Percentiles rank a stretch among this genome's conserved stretches.
Evolutionary conservation across 495 filamentous ascomycete genomes (phyloP).

Genomic region (Talaromyces liani): DNA sequence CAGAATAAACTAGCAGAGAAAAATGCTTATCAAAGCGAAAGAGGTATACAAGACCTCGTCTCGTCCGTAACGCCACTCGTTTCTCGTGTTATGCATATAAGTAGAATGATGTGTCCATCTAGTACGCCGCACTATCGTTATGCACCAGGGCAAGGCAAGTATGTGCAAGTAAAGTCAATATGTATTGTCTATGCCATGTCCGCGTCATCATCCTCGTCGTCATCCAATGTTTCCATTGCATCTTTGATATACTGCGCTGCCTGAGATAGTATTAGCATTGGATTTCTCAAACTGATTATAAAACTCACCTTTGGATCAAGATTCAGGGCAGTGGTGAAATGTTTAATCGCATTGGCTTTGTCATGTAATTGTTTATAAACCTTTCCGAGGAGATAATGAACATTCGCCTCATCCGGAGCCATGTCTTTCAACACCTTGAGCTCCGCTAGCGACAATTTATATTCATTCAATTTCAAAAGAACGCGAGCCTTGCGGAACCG

Average conservation of each 20-base stretch:
- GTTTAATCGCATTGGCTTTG: constrained; percentile 73
- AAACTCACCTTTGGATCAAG: constrained; percentile 87
- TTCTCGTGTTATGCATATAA: constrained; percentile 6
- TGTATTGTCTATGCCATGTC: constrained; percentile 30
- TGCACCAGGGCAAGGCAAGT: background rate
- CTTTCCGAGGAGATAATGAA: constrained; percentile 86
- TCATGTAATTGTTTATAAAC: constrained; percentile 75
- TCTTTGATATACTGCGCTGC: constrained; percentile 87
- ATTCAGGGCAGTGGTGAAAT: constrained; percentile 91
- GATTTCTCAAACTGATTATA: background rate
- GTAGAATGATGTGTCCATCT: background rate
- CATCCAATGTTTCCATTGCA: constrained; percentile 81
- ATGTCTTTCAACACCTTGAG: constrained; percentile 78
- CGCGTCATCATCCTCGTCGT: constrained; percentile 74
- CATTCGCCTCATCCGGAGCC: constrained; percentile 89
- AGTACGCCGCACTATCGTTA: constrained; percentile 3
- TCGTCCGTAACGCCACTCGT: constrained; percentile 6
- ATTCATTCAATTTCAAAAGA: constrained; percentile 67
- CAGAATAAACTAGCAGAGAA: background rate
- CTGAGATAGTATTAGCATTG: constrained; percentile 37
- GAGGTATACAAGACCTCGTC: background rate
- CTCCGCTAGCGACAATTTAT: constrained; percentile 64
- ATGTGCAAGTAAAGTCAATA: constrained; percentile 1
- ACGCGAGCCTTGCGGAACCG: constrained; percentile 89
- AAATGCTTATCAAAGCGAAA: background rate